A percentile compares a stretch with the other conserved stretches of the same genome.
Evolutionary conservation across 352 stramenopile species (phyloP).

Genomic region (Phytophthora meadii): DNA sequence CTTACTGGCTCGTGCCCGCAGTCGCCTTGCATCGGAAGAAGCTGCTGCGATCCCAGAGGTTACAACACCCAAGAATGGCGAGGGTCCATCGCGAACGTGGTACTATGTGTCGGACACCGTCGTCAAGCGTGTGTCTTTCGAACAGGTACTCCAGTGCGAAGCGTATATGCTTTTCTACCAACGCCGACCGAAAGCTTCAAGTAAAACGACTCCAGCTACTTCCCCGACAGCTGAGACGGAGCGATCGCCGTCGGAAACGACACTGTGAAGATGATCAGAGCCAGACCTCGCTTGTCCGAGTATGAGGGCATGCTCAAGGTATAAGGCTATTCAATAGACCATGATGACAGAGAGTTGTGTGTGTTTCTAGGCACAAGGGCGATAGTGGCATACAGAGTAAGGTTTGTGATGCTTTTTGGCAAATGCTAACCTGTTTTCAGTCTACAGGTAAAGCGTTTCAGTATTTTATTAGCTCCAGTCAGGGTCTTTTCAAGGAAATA

Average conservation of each 20-base stretch:
- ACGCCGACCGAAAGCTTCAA: slow-evolving; percentile 34
- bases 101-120: slow-evolving; percentile 80
- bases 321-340: slow-evolving; percentile 45
- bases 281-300: slow-evolving; percentile 26
- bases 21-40: slow-evolving; percentile 30
- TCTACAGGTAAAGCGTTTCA: slow-evolving; percentile 16
- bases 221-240: slow-evolving; percentile 30
- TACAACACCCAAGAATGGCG: slow-evolving; percentile 22
- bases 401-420: no score
- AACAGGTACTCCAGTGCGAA: slow-evolving; percentile 76
- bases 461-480: slow-evolving; percentile 31
- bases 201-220: slow-evolving; percentile 12
- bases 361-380: slow-evolving; percentile 5
- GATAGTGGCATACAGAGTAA: not conserved
- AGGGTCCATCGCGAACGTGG: slow-evolving; percentile 49
- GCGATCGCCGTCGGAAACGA: slow-evolving; percentile 25
- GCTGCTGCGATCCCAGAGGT: slow-evolving; percentile 15
- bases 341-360: slow-evolving; percentile 24
- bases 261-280: slow-evolving; percentile 34
- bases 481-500: slow-evolving; percentile 11
- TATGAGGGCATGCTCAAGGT: slow-evolving; percentile 34
- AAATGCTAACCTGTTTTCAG: no score
- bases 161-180: slow-evolving; percentile 87
- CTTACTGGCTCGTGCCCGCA: slow-evolving; percentile 25
- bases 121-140: slow-evolving; percentile 62